Percentiles rank a stretch among this genome's conserved stretches.
Evolutionary conservation across 2,329 filamentous ascomycete species (phyloP).

Genomic region (Beauveria varroae): DNA sequence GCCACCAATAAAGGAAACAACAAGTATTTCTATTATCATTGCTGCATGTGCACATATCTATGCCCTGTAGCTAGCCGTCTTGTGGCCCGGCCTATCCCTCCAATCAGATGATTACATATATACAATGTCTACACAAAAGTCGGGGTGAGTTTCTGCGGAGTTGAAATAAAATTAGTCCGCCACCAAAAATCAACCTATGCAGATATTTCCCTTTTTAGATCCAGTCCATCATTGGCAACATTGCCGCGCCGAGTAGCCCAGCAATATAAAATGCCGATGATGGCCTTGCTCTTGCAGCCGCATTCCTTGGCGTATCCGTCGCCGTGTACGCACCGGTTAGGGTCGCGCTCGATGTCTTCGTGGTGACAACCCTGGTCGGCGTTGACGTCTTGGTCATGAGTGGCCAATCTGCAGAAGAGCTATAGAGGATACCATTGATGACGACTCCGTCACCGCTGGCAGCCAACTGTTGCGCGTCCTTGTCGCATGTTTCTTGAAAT

Average conservation of each 20-base stretch:
- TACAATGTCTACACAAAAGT: neutral
- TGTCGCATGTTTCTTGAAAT: conserved; percentile 42
- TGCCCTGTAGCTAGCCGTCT: neutral
- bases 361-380: conserved; percentile 16
- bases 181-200: neutral
- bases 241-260: neutral
- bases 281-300: neutral
- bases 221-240: neutral
- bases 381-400: conserved; percentile 21
- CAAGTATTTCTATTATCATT: neutral
- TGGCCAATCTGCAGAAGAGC: conserved; percentile 33
- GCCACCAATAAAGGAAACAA: no score
- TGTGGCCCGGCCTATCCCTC: neutral
- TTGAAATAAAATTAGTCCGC: neutral
- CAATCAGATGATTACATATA: neutral
- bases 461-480: conserved; percentile 38
- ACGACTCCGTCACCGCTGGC: conserved; percentile 47
- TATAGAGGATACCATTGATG: conserved; percentile 52
- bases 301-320: conserved; percentile 24
- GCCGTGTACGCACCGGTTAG: conserved; percentile 29
- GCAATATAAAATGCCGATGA: neutral
- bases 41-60: neutral
- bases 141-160: neutral
- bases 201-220: neutral
- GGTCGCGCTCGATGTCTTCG: conserved; percentile 16